Percentiles rank a stretch among this genome's conserved stretches.
These are phyloP conservation scores for Candida sakaeoensis DNA, from an alignment of 805 yeast genomes.

Conservation along the genomic window DNA sequence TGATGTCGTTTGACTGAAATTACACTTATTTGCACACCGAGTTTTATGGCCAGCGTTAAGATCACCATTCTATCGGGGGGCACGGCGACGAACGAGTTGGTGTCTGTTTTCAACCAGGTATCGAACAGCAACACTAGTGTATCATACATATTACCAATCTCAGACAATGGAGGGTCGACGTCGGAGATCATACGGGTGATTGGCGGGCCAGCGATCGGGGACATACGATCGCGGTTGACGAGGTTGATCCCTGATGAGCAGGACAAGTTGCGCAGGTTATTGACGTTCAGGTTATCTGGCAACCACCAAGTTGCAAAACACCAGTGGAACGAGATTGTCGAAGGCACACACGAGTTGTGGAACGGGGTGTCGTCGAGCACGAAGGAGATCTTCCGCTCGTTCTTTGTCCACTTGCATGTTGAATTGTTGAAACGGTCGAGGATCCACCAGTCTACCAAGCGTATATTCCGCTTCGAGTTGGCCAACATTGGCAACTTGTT, in stretches of 20 bases:
- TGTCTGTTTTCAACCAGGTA: constrained; percentile 19
- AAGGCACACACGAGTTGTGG: constrained; percentile 77
- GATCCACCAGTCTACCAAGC: constrained; percentile 33
- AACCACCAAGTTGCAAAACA: constrained; percentile 49
- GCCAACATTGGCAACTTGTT: constrained; percentile 87
- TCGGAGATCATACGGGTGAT: constrained; percentile 80
- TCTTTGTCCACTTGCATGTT: constrained; percentile 72
- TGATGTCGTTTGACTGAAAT: not conserved
- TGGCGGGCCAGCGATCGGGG: constrained; percentile 97
- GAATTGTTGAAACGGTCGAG: constrained; percentile 69
- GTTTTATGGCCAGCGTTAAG: constrained; percentile 2
- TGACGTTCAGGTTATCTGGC: constrained; percentile 48
- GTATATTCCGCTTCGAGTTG: constrained; percentile 65
- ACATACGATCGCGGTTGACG: constrained; percentile 76
- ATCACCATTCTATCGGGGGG: constrained; percentile 60
- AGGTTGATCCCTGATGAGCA: constrained; percentile 60
- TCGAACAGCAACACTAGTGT: constrained; percentile 23
- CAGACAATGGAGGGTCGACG: constrained; percentile 94
- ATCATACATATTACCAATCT: constrained; percentile 73
- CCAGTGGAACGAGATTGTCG: constrained; percentile 78
- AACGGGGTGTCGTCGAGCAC: constrained; percentile 50
- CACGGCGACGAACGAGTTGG: constrained; percentile 80
- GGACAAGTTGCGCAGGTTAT: constrained; percentile 27
- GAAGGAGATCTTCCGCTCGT: constrained; percentile 72
- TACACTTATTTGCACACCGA: not conserved